Evolutionary conservation across 305 asterid species (phyloP), one percentile per base, ranked within the genome.

Genomic region (Fraxinus xanthoxyloides): DNA sequence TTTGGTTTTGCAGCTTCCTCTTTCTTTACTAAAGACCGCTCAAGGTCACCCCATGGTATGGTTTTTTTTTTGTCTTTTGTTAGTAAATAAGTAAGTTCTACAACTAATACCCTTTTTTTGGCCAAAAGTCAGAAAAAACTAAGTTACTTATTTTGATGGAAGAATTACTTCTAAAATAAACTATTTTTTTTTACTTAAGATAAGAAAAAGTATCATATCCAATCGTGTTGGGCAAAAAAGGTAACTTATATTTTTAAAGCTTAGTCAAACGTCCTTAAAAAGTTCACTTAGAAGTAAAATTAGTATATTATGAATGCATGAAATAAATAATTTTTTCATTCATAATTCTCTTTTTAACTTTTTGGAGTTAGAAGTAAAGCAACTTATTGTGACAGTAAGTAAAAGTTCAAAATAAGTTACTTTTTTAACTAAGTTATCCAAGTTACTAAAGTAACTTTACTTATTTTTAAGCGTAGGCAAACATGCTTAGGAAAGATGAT

Each of bases 11-110:
- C 90, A 95, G 98, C 93, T 95, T 89, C 98, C 98, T 59, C 97
- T 95, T 79, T 93, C 98, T 75, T 87, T 95, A 78, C 98, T 93
- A 69, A 95, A 95, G 92, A 92, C 97, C 63, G 95, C 98, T 28
- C 98, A 92, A 88, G 98, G 98, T 5, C 98, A 95, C 87, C 98
- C 97, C 82, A 95, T 95, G 98, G 98, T 95, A 85, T 77, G 79
- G 10, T 48, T 74, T 12, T 38, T 48, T 36, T 54, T 34, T 63
- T 79, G n/a, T n/a, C n/a, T n/a, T 61, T n/a, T 70, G n/a, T 23
- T 30, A 40, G 4, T 9, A 2, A 40, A 40, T 40, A 40, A 40
- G 48, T 40, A 10, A 40, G 13, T 40, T 40, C 8, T 38, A 38
- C 46, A 28, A 28, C 31, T 28, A 28, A 28, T 28, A 28, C 31